A percentile compares a stretch with the other conserved stretches of the same genome.
phyloP scores from a whole-genome alignment of 2,329 filamentous ascomycete genomes.

The Monosporascus cannonballus region DNA sequence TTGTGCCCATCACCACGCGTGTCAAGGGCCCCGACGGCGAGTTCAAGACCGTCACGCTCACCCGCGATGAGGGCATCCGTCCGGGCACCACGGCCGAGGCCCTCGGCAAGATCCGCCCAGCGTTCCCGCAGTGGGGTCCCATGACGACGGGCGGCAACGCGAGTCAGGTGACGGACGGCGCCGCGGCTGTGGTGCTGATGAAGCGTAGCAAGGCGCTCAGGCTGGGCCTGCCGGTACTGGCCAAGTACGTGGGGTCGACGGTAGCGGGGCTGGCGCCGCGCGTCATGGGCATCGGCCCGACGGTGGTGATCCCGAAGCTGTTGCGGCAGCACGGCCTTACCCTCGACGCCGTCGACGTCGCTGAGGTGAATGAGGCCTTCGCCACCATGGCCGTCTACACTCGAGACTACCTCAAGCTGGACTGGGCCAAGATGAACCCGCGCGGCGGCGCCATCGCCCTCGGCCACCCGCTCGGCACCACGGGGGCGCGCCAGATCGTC shows the following conservation, averaged over 20 bases:
- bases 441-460: slow-evolving; percentile 78
- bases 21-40: slow-evolving; percentile 81
- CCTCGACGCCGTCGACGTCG: slow-evolving; percentile 77
- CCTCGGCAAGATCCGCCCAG: slow-evolving; percentile 77
- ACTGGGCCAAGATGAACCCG: slow-evolving; percentile 73
- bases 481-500: slow-evolving; percentile 75
- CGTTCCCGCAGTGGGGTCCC: slow-evolving; percentile 85
- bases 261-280: slow-evolving; percentile 84
- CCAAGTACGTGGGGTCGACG: slow-evolving; percentile 90
- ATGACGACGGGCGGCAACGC: slow-evolving; percentile 89
- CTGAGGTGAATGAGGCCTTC: slow-evolving; percentile 97
- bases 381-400: slow-evolving; percentile 98
- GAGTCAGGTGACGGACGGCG: slow-evolving; percentile 89
- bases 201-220: slow-evolving; percentile 83
- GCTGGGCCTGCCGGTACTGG: slow-evolving; percentile 84
- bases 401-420: slow-evolving; percentile 63
- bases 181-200: slow-evolving; percentile 86
- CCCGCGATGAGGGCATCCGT: slow-evolving; percentile 83
- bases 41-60: slow-evolving; percentile 69
- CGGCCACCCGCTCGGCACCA: slow-evolving; percentile 75
- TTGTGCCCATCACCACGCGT: slow-evolving; percentile 76
- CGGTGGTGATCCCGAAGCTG: slow-evolving; percentile 73
- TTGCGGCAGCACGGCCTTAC: slow-evolving; percentile 71
- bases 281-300: slow-evolving; percentile 93
- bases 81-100: slow-evolving; percentile 82